These are phyloP conservation scores for Melanogaster broomeanus DNA, from an alignment of 768 basidiomycete species.

Conservation along the genomic window DNA sequence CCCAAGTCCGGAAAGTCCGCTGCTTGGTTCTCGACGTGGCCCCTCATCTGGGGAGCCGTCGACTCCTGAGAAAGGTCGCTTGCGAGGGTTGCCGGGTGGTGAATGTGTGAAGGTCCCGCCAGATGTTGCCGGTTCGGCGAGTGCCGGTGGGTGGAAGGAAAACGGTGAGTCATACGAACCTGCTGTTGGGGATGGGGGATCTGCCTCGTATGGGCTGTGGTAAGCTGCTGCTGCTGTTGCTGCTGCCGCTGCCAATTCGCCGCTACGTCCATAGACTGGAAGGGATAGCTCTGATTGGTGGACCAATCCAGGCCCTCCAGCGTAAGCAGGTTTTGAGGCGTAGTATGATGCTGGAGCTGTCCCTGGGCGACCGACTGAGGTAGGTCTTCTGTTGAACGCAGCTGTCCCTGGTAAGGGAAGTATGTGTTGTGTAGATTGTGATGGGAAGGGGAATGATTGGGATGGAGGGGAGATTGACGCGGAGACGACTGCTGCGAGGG, in stretches of 20 bases:
- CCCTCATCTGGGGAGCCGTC: conserved; percentile 47
- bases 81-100: conserved; percentile 50
- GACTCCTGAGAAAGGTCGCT: conserved; percentile 63
- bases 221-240: conserved; percentile 31
- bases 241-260: conserved; percentile 39
- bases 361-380: conserved; percentile 64
- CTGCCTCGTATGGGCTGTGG: conserved; percentile 30
- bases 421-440: conserved; percentile 48
- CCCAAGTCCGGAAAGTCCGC: conserved; percentile 29
- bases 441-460: conserved; percentile 39
- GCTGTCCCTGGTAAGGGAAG: conserved; percentile 59
- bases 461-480: conserved; percentile 56
- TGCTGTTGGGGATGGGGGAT: conserved; percentile 31
- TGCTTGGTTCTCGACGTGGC: conserved; percentile 38
- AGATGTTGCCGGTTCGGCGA: conserved; percentile 38
- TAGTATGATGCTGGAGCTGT: conserved; percentile 71
- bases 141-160: conserved; percentile 73
- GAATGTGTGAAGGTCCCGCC: conserved; percentile 34
- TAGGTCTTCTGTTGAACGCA: conserved; percentile 52
- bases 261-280: conserved; percentile 40
- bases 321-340: conserved; percentile 47
- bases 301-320: conserved; percentile 55
- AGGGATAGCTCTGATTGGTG: conserved; percentile 46
- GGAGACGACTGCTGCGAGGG: conserved; percentile 78
- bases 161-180: conserved; percentile 64